A percentile compares a stretch with the other conserved stretches of the same genome.
These are phyloP conservation scores for Biscogniauxia sp. DNA, from an alignment of 2,329 filamentous ascomycete species.

Conservation along the genomic window DNA sequence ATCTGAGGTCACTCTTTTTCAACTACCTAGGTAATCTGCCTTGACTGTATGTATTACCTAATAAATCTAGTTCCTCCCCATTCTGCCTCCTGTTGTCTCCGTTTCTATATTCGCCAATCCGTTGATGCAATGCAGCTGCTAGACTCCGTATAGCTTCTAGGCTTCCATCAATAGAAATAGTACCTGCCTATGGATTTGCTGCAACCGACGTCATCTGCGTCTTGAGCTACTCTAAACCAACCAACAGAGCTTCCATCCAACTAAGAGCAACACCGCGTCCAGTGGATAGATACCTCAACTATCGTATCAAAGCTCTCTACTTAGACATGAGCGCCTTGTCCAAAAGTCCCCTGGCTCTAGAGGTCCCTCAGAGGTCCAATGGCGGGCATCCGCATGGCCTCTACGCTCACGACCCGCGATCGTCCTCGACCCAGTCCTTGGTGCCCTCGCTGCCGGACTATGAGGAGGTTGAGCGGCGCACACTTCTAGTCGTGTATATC, in stretches of 20 bases:
- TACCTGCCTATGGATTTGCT: no score
- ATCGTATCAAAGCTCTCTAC: background rate
- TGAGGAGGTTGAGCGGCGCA: slow-evolving; percentile 42
- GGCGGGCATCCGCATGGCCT: slow-evolving; percentile 6
- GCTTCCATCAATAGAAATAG: no score
- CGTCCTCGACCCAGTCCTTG: slow-evolving; percentile 46
- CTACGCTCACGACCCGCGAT: slow-evolving; percentile 41
- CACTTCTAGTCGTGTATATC: slow-evolving; percentile 75
- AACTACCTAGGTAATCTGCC: no score
- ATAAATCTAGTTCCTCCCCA: background rate
- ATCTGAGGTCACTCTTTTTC: no score
- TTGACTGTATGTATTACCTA: background rate
- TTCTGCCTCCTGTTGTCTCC: background rate
- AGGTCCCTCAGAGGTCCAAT: slow-evolving; percentile 6
- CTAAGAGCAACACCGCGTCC: no score
- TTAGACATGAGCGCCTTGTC: background rate
- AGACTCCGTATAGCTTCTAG: background rate
- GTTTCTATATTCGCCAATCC: no score
- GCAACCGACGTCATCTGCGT: background rate
- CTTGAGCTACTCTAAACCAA: background rate
- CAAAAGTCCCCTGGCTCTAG: background rate
- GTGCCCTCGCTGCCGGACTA: slow-evolving; percentile 26
- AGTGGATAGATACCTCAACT: background rate
- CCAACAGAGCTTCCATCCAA: no score
- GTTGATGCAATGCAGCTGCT: background rate